phyloP scores from a whole-genome alignment of 2,329 filamentous ascomycete species.

The Xylariales sp. region DNA sequence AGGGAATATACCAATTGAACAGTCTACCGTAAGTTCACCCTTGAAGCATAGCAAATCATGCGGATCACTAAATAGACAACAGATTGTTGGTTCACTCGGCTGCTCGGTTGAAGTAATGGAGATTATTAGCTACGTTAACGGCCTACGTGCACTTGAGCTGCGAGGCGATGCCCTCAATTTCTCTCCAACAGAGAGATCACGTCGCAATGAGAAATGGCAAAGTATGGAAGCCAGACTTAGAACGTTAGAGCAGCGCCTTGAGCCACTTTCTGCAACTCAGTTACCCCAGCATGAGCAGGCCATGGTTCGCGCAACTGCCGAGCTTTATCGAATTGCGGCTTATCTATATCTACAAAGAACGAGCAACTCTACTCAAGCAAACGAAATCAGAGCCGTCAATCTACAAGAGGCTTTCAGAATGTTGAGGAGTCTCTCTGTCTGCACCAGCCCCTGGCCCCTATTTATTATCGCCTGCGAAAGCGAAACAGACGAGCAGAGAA shows the following conservation, averaged over 20 bases:
- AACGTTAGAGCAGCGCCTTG: constrained; percentile 20
- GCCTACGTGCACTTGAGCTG: constrained; percentile 24
- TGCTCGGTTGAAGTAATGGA: constrained; percentile 42
- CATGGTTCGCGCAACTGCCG: constrained; percentile 36
- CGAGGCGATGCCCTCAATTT: constrained; percentile 18
- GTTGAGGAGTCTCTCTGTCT: constrained; percentile 31
- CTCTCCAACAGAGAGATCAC: constrained; percentile 19
- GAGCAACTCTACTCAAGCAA: constrained; percentile 16
- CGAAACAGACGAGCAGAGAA: constrained; percentile 34
- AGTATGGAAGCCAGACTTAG: constrained; percentile 19
- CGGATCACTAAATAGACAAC: not conserved
- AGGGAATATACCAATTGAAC: constrained; percentile 23
- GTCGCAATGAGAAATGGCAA: constrained; percentile 22
- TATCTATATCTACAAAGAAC: constrained; percentile 35
- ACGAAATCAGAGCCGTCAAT: constrained; percentile 21
- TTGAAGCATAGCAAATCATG: not conserved
- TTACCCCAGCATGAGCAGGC: constrained; percentile 22
- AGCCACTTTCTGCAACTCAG: constrained; percentile 20
- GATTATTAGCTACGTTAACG: constrained; percentile 37
- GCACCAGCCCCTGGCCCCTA: constrained; percentile 44
- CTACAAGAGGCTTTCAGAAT: constrained; percentile 31
- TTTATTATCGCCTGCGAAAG: constrained; percentile 43
- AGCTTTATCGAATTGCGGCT: constrained; percentile 46
- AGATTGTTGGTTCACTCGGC: constrained; percentile 43
- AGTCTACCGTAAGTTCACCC: constrained; percentile 20